Evolutionary conservation across 2,329 filamentous ascomycete genomes (phyloP).

Genomic region (Lachnellula occidentalis): DNA sequence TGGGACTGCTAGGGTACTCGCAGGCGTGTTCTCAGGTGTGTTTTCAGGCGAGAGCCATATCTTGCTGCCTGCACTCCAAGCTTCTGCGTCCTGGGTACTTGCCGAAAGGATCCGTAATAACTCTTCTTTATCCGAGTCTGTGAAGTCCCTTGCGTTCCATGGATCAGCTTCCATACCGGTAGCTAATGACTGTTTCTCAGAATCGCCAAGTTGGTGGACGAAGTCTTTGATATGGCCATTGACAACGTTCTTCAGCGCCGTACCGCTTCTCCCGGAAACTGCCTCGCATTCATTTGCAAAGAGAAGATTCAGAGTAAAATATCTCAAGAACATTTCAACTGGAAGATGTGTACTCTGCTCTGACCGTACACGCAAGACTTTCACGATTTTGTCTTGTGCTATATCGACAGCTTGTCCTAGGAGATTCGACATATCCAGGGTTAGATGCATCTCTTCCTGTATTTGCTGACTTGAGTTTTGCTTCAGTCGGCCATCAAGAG

Average conservation of each 20-base stretch:
- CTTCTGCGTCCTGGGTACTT: conserved; percentile 63
- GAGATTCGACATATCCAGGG: conserved; percentile 71
- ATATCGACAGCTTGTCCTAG: conserved; percentile 76
- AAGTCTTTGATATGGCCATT: conserved; percentile 80
- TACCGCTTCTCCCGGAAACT: conserved; percentile 72
- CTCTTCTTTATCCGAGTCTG: conserved; percentile 52
- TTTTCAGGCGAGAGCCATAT: conserved; percentile 46
- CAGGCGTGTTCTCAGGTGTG: conserved; percentile 10
- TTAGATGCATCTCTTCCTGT: conserved; percentile 71
- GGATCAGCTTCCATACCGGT: conserved; percentile 74
- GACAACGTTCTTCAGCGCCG: conserved; percentile 69
- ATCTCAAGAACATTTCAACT: conserved; percentile 67
- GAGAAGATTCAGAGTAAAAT: conserved; percentile 75
- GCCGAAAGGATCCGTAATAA: conserved; percentile 61
- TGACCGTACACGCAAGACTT: conserved; percentile 69
- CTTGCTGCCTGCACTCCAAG: conserved; percentile 58
- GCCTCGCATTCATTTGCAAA: conserved; percentile 86
- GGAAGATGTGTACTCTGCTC: conserved; percentile 67
- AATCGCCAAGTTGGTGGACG: conserved; percentile 64
- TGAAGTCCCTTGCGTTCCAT: conserved; percentile 75
- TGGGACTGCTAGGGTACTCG: conserved; percentile 17
- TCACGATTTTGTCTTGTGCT: conserved; percentile 70
- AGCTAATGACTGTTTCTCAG: conserved; percentile 68
- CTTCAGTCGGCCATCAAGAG: conserved; percentile 23
- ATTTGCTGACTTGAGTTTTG: conserved; percentile 31